Conservation (phyloP, 139 green algal genomes). For the Tetratostichococcus sp. region DNA sequence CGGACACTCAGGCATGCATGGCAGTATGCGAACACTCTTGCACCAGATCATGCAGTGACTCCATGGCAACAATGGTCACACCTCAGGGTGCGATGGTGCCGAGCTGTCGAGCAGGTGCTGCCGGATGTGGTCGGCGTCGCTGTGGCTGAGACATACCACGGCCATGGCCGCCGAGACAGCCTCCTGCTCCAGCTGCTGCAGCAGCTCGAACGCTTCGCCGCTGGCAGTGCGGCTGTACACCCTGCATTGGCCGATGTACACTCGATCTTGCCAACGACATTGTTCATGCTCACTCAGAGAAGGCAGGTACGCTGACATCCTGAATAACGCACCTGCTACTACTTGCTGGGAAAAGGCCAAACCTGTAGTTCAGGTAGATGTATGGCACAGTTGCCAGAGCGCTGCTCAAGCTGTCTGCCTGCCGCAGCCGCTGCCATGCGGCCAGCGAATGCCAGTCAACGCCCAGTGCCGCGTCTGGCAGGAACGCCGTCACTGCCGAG, state of each 20-base stretch:
- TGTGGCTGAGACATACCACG: conserved; percentile 43
- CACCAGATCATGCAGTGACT: no score
- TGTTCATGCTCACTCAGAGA: no score
- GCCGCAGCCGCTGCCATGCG: conserved; percentile 17
- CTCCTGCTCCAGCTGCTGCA: conserved; percentile 25
- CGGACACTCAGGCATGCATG: no score
- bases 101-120: background rate
- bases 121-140: conserved; percentile 46
- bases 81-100: background rate
- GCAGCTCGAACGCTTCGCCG: conserved; percentile 5
- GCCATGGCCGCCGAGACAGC: conserved; percentile 23
- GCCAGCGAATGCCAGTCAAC: conserved; percentile 61
- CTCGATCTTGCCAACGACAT: no score
- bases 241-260: no score
- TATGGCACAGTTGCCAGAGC: conserved; percentile 20
- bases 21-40: no score
- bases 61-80: no score
- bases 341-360: no score
- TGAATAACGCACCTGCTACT: no score
- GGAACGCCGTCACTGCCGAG: conserved; percentile 31
- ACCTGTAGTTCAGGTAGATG: conserved; percentile 53
- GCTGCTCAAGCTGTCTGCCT: background rate
- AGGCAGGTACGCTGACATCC: no score
- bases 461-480: conserved; percentile 36
- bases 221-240: conserved; percentile 38